phyloP scores from a whole-genome alignment of 371 early-diverging fungal genomes.

The Mucor velutinosus region DNA sequence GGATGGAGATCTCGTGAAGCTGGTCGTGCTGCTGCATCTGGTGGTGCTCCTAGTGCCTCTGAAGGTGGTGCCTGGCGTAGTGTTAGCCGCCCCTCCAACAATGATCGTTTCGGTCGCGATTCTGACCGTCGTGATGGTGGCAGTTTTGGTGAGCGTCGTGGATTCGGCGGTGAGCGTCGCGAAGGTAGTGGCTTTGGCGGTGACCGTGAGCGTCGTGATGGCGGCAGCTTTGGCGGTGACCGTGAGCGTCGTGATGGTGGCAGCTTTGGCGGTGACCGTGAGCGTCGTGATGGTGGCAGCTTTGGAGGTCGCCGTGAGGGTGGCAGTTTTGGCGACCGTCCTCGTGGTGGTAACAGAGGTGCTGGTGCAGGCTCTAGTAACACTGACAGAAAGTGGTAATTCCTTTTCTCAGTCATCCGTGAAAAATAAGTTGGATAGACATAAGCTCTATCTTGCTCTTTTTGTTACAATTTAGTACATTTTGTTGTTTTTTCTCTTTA shows the following conservation, averaged over 20 bases:
- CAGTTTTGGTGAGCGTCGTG: neutral
- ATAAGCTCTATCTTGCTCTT: neutral
- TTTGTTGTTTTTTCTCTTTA: neutral
- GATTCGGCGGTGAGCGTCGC: neutral
- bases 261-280: neutral
- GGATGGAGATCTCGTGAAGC: constrained; percentile 12
- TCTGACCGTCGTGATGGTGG: constrained; percentile 13
- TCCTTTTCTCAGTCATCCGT: neutral
- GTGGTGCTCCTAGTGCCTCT: neutral
- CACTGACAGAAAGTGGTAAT: constrained; percentile 20
- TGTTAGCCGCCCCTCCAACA: neutral
- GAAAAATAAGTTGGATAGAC: neutral
- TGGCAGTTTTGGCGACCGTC: neutral
- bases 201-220: neutral
- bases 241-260: neutral
- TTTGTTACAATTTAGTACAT: neutral
- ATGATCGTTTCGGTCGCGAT: constrained; percentile 8
- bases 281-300: neutral
- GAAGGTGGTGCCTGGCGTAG: neutral
- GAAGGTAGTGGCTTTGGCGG: neutral
- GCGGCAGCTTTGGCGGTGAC: neutral
- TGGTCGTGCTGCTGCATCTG: constrained; percentile 10
- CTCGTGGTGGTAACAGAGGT: constrained; percentile 10
- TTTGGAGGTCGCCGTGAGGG: neutral
- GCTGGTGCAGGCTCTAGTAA: constrained; percentile 11